A percentile compares a stretch with the other conserved stretches of the same genome.
phyloP scores from a whole-genome alignment of 2,329 filamentous ascomycete genomes.

The Aspergillus uvarum region DNA sequence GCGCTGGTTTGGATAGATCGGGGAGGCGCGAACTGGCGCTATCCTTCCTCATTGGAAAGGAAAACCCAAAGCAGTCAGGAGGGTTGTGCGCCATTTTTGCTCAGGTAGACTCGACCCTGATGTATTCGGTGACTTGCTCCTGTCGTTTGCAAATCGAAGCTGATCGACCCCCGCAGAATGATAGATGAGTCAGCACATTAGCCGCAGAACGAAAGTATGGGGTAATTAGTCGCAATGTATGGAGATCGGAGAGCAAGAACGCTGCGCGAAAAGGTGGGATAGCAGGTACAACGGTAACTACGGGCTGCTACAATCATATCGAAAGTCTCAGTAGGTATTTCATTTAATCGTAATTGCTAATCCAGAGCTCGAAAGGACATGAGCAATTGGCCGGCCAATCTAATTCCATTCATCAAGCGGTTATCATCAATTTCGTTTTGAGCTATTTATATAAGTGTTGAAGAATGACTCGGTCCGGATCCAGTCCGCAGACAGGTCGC shows the following conservation, averaged over 20 bases:
- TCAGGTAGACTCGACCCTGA: background rate
- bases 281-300: background rate
- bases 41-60: background rate
- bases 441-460: conserved; percentile 1
- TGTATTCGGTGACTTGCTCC: background rate
- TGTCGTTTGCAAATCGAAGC: conserved; percentile 28
- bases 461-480: background rate
- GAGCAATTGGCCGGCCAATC: conserved; percentile 20
- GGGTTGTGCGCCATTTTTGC: background rate
- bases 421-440: conserved; percentile 28
- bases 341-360: conserved; percentile 13
- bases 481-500: conserved; percentile 7
- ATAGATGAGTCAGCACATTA: conserved; percentile 26
- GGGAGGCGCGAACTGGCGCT: background rate
- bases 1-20: background rate
- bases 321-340: background rate
- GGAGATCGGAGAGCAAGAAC: too few relatives aligned
- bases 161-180: conserved; percentile 37
- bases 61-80: background rate
- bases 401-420: conserved; percentile 25
- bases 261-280: too few relatives aligned
- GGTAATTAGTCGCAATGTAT: background rate
- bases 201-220: conserved; percentile 2
- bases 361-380: conserved; percentile 2
- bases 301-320: background rate